Evolutionary conservation across 768 basidiomycete species (phyloP).

Genomic region (Infundibulicybe gibba): DNA sequence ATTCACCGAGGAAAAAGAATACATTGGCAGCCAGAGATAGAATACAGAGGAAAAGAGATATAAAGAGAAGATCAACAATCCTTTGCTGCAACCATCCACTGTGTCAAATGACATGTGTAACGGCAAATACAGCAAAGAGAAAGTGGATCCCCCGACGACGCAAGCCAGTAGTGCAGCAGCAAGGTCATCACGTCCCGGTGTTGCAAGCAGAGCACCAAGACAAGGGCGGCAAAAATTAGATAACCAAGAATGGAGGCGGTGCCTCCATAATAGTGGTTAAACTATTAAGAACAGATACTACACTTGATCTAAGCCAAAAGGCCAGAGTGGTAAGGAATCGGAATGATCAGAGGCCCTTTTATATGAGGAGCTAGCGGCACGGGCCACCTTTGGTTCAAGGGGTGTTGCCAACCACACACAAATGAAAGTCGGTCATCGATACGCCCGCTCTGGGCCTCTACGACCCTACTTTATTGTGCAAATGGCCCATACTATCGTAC

Average conservation of each 20-base stretch:
- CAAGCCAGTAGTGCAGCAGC: conserved; percentile 55
- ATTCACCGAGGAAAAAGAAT: too few relatives aligned
- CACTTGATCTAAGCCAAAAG: conserved; percentile 85
- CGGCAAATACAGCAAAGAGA: conserved; percentile 19
- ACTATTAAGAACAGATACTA: conserved; percentile 82
- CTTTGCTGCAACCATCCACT: conserved; percentile 11
- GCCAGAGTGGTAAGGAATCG: neutral
- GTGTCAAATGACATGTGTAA: conserved; percentile 6
- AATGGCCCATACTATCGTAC: too few relatives aligned
- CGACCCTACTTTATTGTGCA: too few relatives aligned
- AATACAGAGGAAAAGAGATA: too few relatives aligned
- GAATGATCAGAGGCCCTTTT: too few relatives aligned
- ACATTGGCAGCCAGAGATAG: too few relatives aligned
- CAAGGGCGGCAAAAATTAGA: conserved; percentile 49
- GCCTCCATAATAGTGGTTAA: conserved; percentile 59
- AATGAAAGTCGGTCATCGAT: too few relatives aligned
- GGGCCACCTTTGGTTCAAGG: too few relatives aligned
- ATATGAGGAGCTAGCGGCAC: too few relatives aligned
- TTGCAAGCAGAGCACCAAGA: conserved; percentile 58
- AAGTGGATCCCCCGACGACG: conserved; percentile 55
- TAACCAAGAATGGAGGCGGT: conserved; percentile 55
- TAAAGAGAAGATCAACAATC: too few relatives aligned
- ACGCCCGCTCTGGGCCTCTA: too few relatives aligned
- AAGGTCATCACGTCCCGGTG: conserved; percentile 51
- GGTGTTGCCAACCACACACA: too few relatives aligned